Evolutionary conservation across 768 basidiomycete genomes (phyloP).

Genomic region (Gyrodon lividus): DNA sequence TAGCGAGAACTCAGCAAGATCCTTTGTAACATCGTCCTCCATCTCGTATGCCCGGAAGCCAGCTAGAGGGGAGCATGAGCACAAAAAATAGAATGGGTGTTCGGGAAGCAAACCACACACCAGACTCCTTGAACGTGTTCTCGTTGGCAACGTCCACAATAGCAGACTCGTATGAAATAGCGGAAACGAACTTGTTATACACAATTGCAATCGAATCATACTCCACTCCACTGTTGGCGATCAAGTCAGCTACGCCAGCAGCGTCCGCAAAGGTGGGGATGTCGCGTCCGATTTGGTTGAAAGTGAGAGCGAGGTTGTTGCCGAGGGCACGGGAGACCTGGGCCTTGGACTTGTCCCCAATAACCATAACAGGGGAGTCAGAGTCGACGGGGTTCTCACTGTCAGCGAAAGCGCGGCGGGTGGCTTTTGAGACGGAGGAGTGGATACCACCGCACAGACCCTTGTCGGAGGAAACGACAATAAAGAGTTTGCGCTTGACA

Average conservation of each 20-base stretch:
- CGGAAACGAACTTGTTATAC: constrained; percentile 85
- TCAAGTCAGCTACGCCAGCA: constrained; percentile 88
- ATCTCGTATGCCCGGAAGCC: constrained; percentile 96
- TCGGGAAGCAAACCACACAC: constrained; percentile 43
- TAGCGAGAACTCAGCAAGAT: constrained; percentile 91
- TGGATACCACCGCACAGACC: constrained; percentile 99
- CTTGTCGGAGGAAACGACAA: constrained; percentile 97
- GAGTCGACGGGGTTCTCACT: constrained; percentile 48
- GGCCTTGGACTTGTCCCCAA: constrained; percentile 97
- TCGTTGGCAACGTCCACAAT: constrained; percentile 78
- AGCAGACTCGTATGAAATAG: constrained; percentile 85
- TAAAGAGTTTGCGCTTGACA: constrained; percentile 79
- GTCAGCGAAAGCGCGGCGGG: constrained; percentile 67
- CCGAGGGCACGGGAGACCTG: constrained; percentile 73
- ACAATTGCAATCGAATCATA: constrained; percentile 84
- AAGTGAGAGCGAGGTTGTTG: constrained; percentile 74
- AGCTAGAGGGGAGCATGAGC: constrained; percentile 40
- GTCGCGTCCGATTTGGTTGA: constrained; percentile 98
- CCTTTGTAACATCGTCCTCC: constrained; percentile 93
- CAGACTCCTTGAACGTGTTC: constrained; percentile 75
- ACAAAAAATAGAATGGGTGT: background rate
- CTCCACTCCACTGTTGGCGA: constrained; percentile 79
- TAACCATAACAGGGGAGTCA: constrained; percentile 74
- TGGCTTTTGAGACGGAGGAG: constrained; percentile 91
- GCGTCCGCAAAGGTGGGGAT: constrained; percentile 98